Evolutionary conservation across 2,329 filamentous ascomycete genomes (phyloP), one percentile per base, ranked within the genome.

Genomic region (Aspergillus japonicus): DNA sequence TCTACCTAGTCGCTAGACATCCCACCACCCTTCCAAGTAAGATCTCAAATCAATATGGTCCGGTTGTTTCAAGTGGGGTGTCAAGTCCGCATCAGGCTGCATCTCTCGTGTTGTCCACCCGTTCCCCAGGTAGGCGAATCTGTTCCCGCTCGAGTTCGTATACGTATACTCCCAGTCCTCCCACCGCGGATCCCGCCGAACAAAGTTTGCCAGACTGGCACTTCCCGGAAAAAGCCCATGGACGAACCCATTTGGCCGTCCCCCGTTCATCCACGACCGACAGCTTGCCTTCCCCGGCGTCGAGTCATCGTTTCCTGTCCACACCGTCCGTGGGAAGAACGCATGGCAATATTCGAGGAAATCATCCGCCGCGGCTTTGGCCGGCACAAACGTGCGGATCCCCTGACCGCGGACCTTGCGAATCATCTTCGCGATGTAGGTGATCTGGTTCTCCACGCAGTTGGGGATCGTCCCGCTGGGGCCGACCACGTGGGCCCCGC

Each of bases 191-290:
- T 83, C 80, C 16, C 70, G 76, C 24, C 85, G 78, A 7, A 88
- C 79, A 12, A 84, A 80, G 2, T 86, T 87, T 31, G 86, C 75
- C 65, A 89, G 86, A 0, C 82, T 79, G 1, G 87, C 87, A 64
- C 85, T 89, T 0, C 88, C 88, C 0, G 89, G 89, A 84, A 88
- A 92, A 5, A 89, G 70, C 0, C 87, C 88, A 62, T 89, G 86
- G 24, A 91, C 86, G 4, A 87, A 77, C 0, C 80, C 83, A 0
- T 87, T 88, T 0, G 87, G 83, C 5, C 76, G 75, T 0, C 85
- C 86, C 11, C 88, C 86, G 61, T 91, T 91, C 60, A 89, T 89
- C 89, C 89, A 91, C 0, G 85, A 88, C 47, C 83, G 86, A 70
- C 89, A 91, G 57, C 85, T 83, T 55, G 87, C 85, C 39, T 65